Evolutionary conservation across 2,329 filamentous ascomycete species (phyloP).

Genomic region (Alternaria metachromatica): DNA sequence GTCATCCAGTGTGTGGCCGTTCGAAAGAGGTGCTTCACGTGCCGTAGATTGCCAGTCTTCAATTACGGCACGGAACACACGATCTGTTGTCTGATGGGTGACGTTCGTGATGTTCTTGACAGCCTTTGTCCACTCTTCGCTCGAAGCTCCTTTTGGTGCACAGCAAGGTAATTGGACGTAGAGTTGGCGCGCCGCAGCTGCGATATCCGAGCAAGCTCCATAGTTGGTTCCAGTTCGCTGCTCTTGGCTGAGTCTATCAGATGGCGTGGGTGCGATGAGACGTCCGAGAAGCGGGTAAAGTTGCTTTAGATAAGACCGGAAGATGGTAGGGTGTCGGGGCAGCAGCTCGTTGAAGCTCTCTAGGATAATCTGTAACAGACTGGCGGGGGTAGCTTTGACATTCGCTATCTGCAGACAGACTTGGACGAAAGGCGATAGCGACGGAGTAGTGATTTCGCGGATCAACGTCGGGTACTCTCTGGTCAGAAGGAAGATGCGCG

Average conservation of each 20-base stretch:
- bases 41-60: conserved; percentile 81
- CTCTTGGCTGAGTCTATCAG: conserved; percentile 37
- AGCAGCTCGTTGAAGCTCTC: conserved; percentile 75
- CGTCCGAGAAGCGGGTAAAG: conserved; percentile 66
- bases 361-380: conserved; percentile 71
- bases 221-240: conserved; percentile 42
- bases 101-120: conserved; percentile 67
- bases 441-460: conserved; percentile 86
- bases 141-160: conserved; percentile 77
- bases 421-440: conserved; percentile 74
- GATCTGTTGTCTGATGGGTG: conserved; percentile 75
- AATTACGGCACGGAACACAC: conserved; percentile 76
- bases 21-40: conserved; percentile 42
- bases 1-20: conserved; percentile 38
- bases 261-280: conserved; percentile 70
- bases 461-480: conserved; percentile 83
- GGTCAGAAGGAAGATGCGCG: conserved; percentile 82
- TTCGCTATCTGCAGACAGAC: conserved; percentile 70
- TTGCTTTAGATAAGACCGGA: conserved; percentile 76
- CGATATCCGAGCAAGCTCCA: conserved; percentile 60
- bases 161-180: conserved; percentile 78
- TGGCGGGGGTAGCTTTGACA: conserved; percentile 24
- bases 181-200: conserved; percentile 67
- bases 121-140: conserved; percentile 78
- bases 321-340: conserved; percentile 81